phyloP scores from a whole-genome alignment of 768 basidiomycete genomes.

The Candolleomyces eurysporus region DNA sequence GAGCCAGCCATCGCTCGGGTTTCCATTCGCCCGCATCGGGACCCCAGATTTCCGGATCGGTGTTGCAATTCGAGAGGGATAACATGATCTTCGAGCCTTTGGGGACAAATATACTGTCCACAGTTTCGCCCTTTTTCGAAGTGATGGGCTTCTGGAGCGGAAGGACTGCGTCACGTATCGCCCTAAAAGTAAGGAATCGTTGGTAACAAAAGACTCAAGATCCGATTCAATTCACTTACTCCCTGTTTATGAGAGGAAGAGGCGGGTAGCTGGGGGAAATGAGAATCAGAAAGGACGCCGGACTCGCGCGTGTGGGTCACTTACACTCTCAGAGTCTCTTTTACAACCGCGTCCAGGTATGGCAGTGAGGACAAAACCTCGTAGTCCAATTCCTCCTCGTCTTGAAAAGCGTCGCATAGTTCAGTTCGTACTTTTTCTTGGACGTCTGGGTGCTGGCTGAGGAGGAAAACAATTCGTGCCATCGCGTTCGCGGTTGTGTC shows the following conservation, averaged over 20 bases:
- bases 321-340: slow-evolving; percentile 31
- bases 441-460: slow-evolving; percentile 31
- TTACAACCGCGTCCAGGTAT: slow-evolving; percentile 33
- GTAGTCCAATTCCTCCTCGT: slow-evolving; percentile 19
- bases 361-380: slow-evolving; percentile 30
- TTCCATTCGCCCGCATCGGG: slow-evolving; percentile 34
- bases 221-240: no score
- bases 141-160: background rate
- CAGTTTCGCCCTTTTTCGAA: slow-evolving; percentile 21
- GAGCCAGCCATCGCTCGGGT: slow-evolving; percentile 37
- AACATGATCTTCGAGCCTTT: slow-evolving; percentile 25
- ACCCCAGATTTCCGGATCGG: slow-evolving; percentile 34
- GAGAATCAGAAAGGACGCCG: no score
- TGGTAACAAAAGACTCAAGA: no score
- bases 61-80: slow-evolving; percentile 26
- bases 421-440: slow-evolving; percentile 39
- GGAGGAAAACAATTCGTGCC: slow-evolving; percentile 28
- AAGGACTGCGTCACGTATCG: no score
- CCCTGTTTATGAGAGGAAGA: no score
- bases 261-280: background rate
- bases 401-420: slow-evolving; percentile 24
- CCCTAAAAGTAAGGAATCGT: no score
- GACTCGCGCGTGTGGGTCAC: background rate
- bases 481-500: slow-evolving; percentile 42
- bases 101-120: slow-evolving; percentile 22